phyloP scores from a whole-genome alignment of 2,329 filamentous ascomycete genomes.

The Sporothrix brasiliensis region DNA sequence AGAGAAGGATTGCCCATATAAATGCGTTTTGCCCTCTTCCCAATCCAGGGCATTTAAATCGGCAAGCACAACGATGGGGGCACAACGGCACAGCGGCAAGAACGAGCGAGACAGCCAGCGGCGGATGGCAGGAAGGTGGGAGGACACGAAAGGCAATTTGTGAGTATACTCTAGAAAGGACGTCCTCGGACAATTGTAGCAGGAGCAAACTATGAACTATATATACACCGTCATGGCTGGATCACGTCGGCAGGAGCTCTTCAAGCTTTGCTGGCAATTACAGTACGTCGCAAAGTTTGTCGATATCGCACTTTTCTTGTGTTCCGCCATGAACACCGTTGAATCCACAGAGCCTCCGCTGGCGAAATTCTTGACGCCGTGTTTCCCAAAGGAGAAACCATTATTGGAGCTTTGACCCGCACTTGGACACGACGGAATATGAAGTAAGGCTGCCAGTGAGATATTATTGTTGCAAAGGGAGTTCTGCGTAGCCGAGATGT shows the following conservation, averaged over 20 bases:
- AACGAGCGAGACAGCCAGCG: conserved; percentile 18
- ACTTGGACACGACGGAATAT: not conserved
- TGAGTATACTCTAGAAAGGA: not conserved
- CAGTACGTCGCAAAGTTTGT: no score
- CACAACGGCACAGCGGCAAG: conserved; percentile 21
- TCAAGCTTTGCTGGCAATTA: not conserved
- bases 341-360: not conserved
- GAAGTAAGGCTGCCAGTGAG: not conserved
- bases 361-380: not conserved
- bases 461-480: not conserved
- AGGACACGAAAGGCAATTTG: not conserved
- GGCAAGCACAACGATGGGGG: not conserved
- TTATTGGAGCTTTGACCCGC: not conserved
- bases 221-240: not conserved
- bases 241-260: not conserved
- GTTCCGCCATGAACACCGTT: not conserved
- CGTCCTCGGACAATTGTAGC: not conserved
- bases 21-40: not conserved
- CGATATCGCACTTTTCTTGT: no score
- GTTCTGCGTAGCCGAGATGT: not conserved
- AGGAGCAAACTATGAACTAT: not conserved
- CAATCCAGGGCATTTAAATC: not conserved
- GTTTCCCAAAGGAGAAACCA: not conserved
- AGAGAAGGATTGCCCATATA: not conserved
- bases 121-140: conserved; percentile 1